Base-by-base conservation (phyloP, 441 rosid species). In the Melastoma candidum region DNA sequence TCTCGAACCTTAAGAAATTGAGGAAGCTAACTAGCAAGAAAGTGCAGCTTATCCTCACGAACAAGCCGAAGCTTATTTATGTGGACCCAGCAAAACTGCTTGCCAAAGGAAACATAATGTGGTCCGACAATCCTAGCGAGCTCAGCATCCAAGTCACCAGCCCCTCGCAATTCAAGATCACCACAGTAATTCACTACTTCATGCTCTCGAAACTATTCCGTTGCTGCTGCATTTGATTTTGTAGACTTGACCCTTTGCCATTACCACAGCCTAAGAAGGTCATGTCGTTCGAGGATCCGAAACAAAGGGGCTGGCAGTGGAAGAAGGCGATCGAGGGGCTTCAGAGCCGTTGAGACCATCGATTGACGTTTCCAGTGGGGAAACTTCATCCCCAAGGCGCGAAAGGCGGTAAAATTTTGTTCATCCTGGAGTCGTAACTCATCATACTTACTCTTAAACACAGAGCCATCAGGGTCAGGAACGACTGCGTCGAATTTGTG, bases 261-360 rank as follows among this genome's bases (percentile, higher is more conserved):
- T 56, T 63, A 63, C 13, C 74, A 53, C 87, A 90, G 97, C 97
- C 94, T 7, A 94, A 90, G 84, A 87, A 90, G 81, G 89, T 90
- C 12, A 26, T 83, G 72, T 80, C 90, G 27, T 94, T 90, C 56
- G 99, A 90, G 63, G 97, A 90, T 53, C 56, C 94, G 0, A 90
- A 94, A 70, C 97, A 87, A 68, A 75, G 96, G 74, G 94, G 96
- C n/a, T 71, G 75, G 76, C 99, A 94, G 64, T 94, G 99, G 99
- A 90, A 94, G 69, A 84, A 85, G 70, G 96, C 86, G 8, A 94
- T 94, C 1, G 96, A 94, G 75, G 64, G 77, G 70, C 94, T 94
- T 64, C 99, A 94, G 63, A 85, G 72, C 61, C 87, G 71, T 62
- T 90, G 79, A 79, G 48, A 49, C 47, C 44, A 22, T 0, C 7